Evolutionary conservation across 768 basidiomycete species (phyloP).

Genomic region (Trametes maxima): DNA sequence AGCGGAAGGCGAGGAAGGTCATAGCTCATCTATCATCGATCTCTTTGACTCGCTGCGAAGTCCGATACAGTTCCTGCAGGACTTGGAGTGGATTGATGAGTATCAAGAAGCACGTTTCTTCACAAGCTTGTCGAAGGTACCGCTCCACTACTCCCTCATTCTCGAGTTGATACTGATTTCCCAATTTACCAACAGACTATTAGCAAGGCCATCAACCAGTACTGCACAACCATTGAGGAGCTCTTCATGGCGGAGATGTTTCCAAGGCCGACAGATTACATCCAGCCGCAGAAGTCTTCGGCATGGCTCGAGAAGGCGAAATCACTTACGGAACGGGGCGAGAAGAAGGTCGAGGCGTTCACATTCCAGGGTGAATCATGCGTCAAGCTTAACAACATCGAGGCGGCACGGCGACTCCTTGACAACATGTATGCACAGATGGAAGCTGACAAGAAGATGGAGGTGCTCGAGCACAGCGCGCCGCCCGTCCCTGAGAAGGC

Average conservation of each 20-base stretch:
- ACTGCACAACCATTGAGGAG: conserved; percentile 83
- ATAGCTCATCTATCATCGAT: conserved; percentile 97
- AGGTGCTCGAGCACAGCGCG: conserved; percentile 53
- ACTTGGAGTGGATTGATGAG: conserved; percentile 90
- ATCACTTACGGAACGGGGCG: conserved; percentile 71
- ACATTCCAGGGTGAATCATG: conserved; percentile 93
- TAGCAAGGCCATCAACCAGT: conserved; percentile 89
- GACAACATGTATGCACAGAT: conserved; percentile 95
- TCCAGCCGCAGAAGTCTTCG: conserved; percentile 84
- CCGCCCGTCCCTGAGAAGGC: conserved; percentile 80
- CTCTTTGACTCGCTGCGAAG: conserved; percentile 93
- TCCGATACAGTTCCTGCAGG: conserved; percentile 85
- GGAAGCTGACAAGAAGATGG: conserved; percentile 84
- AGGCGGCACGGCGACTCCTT: conserved; percentile 84
- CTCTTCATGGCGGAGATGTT: conserved; percentile 97
- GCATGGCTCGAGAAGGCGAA: conserved; percentile 89
- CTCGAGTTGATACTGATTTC: background rate
- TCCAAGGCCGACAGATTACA: conserved; percentile 74
- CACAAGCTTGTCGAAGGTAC: conserved; percentile 84
- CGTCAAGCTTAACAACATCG: conserved; percentile 97
- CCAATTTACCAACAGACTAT: conserved; percentile 65
- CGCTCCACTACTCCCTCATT: conserved; percentile 14
- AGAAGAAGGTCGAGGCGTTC: conserved; percentile 94
- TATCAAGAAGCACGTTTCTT: conserved; percentile 90
- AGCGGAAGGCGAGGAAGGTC: conserved; percentile 75